Base-by-base conservation (phyloP, 768 basidiomycete genomes). In the Phanerodontia chrysosporium region DNA sequence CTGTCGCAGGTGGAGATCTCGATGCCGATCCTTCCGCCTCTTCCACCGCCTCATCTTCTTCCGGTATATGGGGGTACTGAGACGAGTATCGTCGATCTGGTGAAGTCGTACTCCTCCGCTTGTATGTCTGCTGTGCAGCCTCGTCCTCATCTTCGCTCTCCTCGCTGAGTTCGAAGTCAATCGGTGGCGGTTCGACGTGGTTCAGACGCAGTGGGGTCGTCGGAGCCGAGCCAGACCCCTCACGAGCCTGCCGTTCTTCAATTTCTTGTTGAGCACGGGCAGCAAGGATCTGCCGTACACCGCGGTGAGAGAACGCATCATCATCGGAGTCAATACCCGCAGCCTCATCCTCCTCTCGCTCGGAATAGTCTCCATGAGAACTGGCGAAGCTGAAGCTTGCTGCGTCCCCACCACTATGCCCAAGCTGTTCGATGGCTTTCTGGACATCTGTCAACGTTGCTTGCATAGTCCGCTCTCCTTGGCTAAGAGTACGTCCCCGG, bases 361-460 rank as follows among this genome's bases (percentile, higher is more conserved):
- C 78, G 1, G 78, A 76, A 12, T 68, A 67, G 52, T 75, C 78
- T 13, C 80, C 86, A 16, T 77, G 77, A 2, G 83, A 83, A 65
- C 89, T 89, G 2, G 84, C 79, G 67, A 92, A 94, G 65, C 89
- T 89, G 71, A 90, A 90, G 65, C 89, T 88, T 28, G 85, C 80
- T 0, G 78, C 74, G 7, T 82, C 85, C 58, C 87, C 84, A 12
- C 81, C 81, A 29, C 74, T 75, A 46, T 78, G 76, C 8, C 87
- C 89, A 25, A 94, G 85, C 65, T 94, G 90, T 60, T 95, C 90
- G 65, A 95, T 94, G 21, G 92, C 93, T 63, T 90, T 76, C 71
- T 96, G 90, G 6, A 96, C 90, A 58, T 95, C 92, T 2, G 89
- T 92, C 80, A 95, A 80, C 1, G 93, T 96, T 1, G 87, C 90